These are phyloP conservation scores for Thymus quinquecostatus DNA, from an alignment of 257 asterid genomes.

Conservation along the genomic window DNA sequence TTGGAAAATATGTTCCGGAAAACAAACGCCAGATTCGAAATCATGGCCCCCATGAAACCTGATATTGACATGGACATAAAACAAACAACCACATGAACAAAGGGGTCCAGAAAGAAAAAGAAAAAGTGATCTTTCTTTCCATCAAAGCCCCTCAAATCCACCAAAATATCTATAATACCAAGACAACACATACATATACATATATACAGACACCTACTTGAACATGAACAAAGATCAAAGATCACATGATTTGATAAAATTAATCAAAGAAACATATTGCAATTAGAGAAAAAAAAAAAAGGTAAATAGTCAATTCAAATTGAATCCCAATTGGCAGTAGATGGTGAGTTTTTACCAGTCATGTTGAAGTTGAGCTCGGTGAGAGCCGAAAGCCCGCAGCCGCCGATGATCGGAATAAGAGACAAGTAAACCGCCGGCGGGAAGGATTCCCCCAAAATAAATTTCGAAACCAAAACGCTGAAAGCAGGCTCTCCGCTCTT, in stretches of 20 bases:
- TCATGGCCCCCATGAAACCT: constrained; percentile 99
- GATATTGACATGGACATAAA: constrained; percentile 58
- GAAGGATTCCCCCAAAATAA: constrained; percentile 81
- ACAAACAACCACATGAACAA: constrained; percentile 42
- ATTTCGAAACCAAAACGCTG: constrained; percentile 85
- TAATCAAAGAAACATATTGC: no score
- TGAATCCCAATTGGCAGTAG: no score
- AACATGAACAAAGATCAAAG: constrained; percentile 8
- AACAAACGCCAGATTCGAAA: constrained; percentile 94
- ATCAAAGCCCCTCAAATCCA: constrained; percentile 16
- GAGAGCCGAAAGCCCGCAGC: constrained; percentile 85
- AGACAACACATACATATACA: neutral
- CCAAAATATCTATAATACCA: constrained; percentile 2
- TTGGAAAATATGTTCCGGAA: constrained; percentile 95
- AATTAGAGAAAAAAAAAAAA: no score
- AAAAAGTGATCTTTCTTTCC: constrained; percentile 29
- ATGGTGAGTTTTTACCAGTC: constrained; percentile 55
- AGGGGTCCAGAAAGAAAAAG: neutral
- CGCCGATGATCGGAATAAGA: constrained; percentile 86
- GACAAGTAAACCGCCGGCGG: constrained; percentile 80
- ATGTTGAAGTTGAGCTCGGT: constrained; percentile 94
- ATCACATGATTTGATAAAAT: constrained; percentile 12
- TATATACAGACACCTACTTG: constrained; percentile 22
- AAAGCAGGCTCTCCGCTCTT: constrained; percentile 98
- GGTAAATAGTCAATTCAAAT: no score